Percentiles rank a stretch among this genome's conserved stretches.
Evolutionary conservation across 805 yeast genomes (phyloP).

Genomic region (Komagataella ulmi): DNA sequence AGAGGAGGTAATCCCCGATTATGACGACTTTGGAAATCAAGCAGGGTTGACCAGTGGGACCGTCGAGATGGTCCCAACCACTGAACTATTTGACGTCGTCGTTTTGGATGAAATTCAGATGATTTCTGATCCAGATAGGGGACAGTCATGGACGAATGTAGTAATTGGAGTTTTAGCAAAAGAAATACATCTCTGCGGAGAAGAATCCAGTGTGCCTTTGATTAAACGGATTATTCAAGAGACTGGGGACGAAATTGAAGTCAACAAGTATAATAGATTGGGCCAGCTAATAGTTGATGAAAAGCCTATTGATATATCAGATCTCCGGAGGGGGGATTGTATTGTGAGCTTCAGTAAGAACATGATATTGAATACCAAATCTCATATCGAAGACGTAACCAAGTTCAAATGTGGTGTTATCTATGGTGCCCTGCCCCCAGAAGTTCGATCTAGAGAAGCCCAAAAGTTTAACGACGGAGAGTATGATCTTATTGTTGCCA

Average conservation of each 20-base stretch:
- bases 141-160: slow-evolving; percentile 93
- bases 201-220: slow-evolving; percentile 66
- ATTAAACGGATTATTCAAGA: slow-evolving; percentile 40
- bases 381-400: slow-evolving; percentile 52
- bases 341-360: slow-evolving; percentile 75
- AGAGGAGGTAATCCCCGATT: slow-evolving; percentile 73
- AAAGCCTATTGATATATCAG: slow-evolving; percentile 20
- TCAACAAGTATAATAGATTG: slow-evolving; percentile 60
- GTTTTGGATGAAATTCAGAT: slow-evolving; percentile 94
- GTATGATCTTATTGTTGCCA: slow-evolving; percentile 78
- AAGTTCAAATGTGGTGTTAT: slow-evolving; percentile 69
- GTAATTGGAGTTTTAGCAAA: slow-evolving; percentile 75
- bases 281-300: slow-evolving; percentile 54
- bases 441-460: slow-evolving; percentile 81
- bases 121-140: slow-evolving; percentile 71
- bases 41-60: slow-evolving; percentile 80
- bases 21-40: slow-evolving; percentile 56
- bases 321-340: slow-evolving; percentile 68
- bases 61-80: slow-evolving; percentile 79
- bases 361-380: slow-evolving; percentile 54
- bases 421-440: slow-evolving; percentile 94
- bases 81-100: slow-evolving; percentile 64
- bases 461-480: slow-evolving; percentile 63
- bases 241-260: slow-evolving; percentile 74
- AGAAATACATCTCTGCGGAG: slow-evolving; percentile 91